Conservation (phyloP, 2,329 filamentous ascomycete genomes). For the Xylaria multiplex region DNA sequence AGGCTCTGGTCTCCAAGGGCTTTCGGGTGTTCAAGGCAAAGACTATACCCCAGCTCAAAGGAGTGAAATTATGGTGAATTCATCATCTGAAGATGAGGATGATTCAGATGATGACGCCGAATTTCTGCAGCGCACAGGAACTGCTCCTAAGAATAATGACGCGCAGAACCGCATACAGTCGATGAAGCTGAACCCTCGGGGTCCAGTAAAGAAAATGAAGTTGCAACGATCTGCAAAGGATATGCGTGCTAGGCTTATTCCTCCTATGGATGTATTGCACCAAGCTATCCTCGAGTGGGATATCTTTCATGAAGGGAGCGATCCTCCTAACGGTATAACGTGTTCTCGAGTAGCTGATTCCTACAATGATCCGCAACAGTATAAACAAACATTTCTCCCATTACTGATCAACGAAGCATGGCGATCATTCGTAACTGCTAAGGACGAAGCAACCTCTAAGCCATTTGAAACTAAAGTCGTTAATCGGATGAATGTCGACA, state of each 20-base stretch:
- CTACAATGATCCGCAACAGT: constrained; percentile 79
- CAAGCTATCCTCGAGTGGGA: constrained; percentile 92
- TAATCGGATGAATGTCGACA: constrained; percentile 89
- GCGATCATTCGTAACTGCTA: constrained; percentile 90
- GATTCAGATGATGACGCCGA: constrained; percentile 70
- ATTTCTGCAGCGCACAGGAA: constrained; percentile 59
- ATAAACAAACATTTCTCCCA: constrained; percentile 90
- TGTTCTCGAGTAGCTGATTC: constrained; percentile 81
- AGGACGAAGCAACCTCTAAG: constrained; percentile 84
- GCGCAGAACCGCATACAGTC: constrained; percentile 60
- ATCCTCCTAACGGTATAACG: constrained; percentile 79
- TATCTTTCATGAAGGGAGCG: constrained; percentile 88
- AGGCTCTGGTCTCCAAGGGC: constrained; percentile 78
- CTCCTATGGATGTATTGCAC: constrained; percentile 86
- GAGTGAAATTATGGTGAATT: constrained; percentile 91
- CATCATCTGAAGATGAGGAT: constrained; percentile 78
- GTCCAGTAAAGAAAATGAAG: constrained; percentile 85
- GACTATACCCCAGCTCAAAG: constrained; percentile 75
- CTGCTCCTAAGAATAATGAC: constrained; percentile 60
- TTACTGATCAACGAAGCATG: constrained; percentile 92
- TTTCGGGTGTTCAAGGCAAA: constrained; percentile 77
- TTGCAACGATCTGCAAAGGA: constrained; percentile 87
- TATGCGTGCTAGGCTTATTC: constrained; percentile 90
- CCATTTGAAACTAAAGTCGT: constrained; percentile 88
- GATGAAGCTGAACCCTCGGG: constrained; percentile 66